Conservation (phyloP, 257 asterid genomes). For the Nicotiana undulata region DNA sequence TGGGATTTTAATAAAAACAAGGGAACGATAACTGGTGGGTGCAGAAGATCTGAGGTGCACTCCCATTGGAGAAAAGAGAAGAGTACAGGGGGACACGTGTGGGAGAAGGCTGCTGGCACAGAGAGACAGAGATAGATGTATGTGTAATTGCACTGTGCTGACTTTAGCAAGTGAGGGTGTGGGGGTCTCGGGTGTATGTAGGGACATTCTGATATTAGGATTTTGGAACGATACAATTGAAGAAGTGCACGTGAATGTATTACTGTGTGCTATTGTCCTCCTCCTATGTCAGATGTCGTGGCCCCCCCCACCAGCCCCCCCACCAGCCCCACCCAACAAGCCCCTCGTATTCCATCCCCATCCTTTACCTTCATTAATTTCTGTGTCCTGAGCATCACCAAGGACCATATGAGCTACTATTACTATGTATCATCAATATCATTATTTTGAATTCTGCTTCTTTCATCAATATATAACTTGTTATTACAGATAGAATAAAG, state of each 20-base stretch:
- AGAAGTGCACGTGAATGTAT: slow-evolving; percentile 73
- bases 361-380: slow-evolving; percentile 33
- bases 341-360: neutral
- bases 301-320: neutral
- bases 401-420: neutral
- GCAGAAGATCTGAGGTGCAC: slow-evolving; percentile 1
- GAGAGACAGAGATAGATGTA: slow-evolving; percentile 17
- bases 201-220: slow-evolving; percentile 46
- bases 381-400: slow-evolving; percentile 32
- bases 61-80: neutral
- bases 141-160: neutral
- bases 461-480: neutral
- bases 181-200: neutral
- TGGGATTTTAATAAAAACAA: neutral
- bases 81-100: slow-evolving; percentile 47
- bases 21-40: slow-evolving; percentile 7
- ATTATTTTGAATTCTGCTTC: neutral
- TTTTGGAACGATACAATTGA: slow-evolving; percentile 16
- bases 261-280: slow-evolving; percentile 24
- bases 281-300: slow-evolving; percentile 16
- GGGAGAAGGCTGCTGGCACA: slow-evolving; percentile 20
- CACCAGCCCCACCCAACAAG: neutral
- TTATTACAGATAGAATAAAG: no score
- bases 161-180: neutral
- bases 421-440: neutral